Conservation (phyloP, 2,329 filamentous ascomycete species). For the Ceratocystis diversiconidia region DNA sequence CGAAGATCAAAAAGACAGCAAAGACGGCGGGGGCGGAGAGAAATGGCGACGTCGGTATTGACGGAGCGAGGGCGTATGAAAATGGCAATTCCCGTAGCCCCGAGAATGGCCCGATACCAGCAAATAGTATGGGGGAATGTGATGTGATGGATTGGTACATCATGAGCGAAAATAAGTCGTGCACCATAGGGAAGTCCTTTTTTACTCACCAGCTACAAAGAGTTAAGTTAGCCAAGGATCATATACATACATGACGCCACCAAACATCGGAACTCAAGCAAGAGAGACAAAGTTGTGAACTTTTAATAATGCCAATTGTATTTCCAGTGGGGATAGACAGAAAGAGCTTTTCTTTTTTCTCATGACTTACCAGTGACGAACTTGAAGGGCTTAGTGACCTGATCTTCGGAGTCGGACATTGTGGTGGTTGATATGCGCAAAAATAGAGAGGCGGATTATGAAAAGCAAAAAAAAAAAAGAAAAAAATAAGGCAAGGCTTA, state of each 20-base stretch:
- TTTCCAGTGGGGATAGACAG: neutral
- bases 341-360: constrained; percentile 17
- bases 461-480: constrained; percentile 6
- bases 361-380: constrained; percentile 82
- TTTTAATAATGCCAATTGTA: too few relatives aligned
- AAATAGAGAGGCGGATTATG: neutral
- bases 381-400: constrained; percentile 99
- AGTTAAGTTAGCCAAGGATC: constrained; percentile 30
- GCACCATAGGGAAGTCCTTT: constrained; percentile 12
- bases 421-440: constrained; percentile 33
- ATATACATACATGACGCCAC: constrained; percentile 25
- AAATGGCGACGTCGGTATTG: neutral
- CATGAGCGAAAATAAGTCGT: neutral
- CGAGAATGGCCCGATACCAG: neutral
- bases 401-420: constrained; percentile 75
- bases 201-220: constrained; percentile 32
- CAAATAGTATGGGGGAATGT: neutral
- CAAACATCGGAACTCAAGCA: constrained; percentile 2
- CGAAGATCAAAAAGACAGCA: neutral
- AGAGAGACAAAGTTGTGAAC: too few relatives aligned
- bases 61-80: neutral
- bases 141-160: neutral
- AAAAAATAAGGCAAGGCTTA: neutral
- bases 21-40: neutral
- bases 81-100: neutral